Base-by-base conservation (phyloP, 768 basidiomycete genomes). In the Hypholoma fasciculare region DNA sequence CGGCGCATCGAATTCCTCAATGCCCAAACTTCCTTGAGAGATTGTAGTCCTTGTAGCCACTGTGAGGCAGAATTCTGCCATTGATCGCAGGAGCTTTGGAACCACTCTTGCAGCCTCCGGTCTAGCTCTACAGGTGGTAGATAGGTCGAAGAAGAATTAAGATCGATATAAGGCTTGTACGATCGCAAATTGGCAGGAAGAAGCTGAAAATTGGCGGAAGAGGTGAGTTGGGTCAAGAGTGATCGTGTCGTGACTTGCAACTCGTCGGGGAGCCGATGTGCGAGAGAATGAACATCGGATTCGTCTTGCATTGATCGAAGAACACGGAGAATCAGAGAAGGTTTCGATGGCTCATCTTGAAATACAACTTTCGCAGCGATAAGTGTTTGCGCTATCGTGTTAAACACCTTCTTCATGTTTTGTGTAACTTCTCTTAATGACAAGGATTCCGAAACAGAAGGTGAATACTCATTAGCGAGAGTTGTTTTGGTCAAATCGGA, bases 101-200 rank as follows among this genome's bases (percentile, higher is more conserved):
- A 87, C 92, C 93, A 96, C 38, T 76, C 77, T 4, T 75, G 68
- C 12, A 93, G 69, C 55, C 79, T 83, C 16, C 76, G 68, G 17
- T 69, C 61, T 49, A 90, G 72, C 20, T 75, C 69, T 1, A 70
- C 63, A 44, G 75, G 76, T 4, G 82, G 70, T 20, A 88, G 70
- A 2, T 77, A 76, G 14, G 86, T 78, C 3, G 85, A 83, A 0
- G 84, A 70, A 0, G 90, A 85, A 9, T 78, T 75, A 4, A 87
- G 73, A 64, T 94, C 89, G 59, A 97, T 82, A 70, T 92, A 96
- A 8, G 96, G 96, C 64, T 87, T 91, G 71, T 95, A 97, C 4
- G 82, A 80, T 62, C 81, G 82, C 59, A 98, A 81, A 58, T 77
- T 81, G 1, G 77, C 66, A 0, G 94, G 93, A 0, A 98, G 81